phyloP scores from a whole-genome alignment of 2,329 filamentous ascomycete species.

The Aspergillus fijiensis region DNA sequence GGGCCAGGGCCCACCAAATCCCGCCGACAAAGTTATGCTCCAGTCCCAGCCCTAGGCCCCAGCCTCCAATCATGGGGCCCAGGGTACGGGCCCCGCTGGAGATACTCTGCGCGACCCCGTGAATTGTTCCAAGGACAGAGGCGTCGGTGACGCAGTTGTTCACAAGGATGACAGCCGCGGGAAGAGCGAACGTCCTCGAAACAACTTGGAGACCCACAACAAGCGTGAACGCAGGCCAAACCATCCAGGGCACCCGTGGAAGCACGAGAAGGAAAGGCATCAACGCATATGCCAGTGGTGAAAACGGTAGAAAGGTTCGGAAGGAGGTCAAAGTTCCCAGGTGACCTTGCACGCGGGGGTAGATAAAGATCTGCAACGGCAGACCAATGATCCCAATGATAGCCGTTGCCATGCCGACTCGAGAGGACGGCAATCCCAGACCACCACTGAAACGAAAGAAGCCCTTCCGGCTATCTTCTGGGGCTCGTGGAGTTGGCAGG shows the following conservation, averaged over 20 bases:
- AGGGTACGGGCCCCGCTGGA: conserved; percentile 55
- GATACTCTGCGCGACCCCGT: conserved; percentile 59
- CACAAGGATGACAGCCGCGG: conserved; percentile 58
- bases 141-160: conserved; percentile 62
- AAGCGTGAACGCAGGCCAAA: conserved; percentile 65
- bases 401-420: conserved; percentile 75
- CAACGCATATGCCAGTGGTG: conserved; percentile 67
- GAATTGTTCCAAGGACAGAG: conserved; percentile 57
- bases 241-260: conserved; percentile 52
- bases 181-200: conserved; percentile 68
- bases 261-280: conserved; percentile 71
- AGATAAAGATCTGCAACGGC: conserved; percentile 67
- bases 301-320: conserved; percentile 66
- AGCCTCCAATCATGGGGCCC: conserved; percentile 56
- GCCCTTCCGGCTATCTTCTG: conserved; percentile 40
- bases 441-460: conserved; percentile 67
- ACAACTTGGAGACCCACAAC: conserved; percentile 69
- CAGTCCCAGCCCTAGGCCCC: conserved; percentile 55
- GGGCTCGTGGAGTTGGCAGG: conserved; percentile 67
- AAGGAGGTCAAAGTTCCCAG: conserved; percentile 69
- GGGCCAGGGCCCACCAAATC: conserved; percentile 58
- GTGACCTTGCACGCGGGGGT: conserved; percentile 64
- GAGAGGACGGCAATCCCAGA: conserved; percentile 67
- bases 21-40: conserved; percentile 55
- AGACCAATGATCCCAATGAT: conserved; percentile 76